phyloP scores from a whole-genome alignment of 148 eudicot genomes.

The Vaccinium corymbosum region DNA sequence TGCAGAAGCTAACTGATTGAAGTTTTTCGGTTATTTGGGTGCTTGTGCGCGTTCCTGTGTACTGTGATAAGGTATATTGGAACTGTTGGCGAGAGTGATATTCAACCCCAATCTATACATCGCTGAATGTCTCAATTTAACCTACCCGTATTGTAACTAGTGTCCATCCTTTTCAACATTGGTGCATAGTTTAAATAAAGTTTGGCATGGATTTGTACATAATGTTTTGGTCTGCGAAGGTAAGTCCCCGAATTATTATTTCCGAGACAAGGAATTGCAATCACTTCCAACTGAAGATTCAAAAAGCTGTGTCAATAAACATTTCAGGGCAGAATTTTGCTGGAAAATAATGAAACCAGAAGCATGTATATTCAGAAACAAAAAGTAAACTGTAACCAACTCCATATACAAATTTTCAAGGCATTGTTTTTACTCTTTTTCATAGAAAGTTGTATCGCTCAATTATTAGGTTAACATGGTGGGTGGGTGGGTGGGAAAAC shows the following conservation, averaged over 20 bases:
- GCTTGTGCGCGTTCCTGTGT: not conserved
- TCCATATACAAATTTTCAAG: slow-evolving; percentile 10
- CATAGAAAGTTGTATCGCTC: not conserved
- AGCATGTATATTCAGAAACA: not conserved
- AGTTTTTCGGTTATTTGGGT: too few relatives aligned
- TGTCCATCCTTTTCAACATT: not conserved
- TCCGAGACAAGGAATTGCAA: not conserved
- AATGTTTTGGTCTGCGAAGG: not conserved
- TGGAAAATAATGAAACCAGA: not conserved
- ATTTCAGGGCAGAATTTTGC: not conserved
- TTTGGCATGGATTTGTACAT: not conserved
- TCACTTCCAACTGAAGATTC: not conserved
- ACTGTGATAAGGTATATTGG: not conserved
- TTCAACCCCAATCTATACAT: slow-evolving; percentile 13
- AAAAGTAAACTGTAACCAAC: not conserved
- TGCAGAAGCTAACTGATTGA: not conserved
- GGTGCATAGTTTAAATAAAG: not conserved
- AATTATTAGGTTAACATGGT: not conserved
- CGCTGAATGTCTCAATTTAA: not conserved
- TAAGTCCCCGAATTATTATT: not conserved
- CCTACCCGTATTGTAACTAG: not conserved
- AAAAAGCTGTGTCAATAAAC: not conserved
- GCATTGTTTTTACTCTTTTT: not conserved
- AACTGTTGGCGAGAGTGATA: slow-evolving; percentile 26
- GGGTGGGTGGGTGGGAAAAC: not conserved